Evolutionary conservation across 345 rosid species (phyloP), one percentile per base, ranked within the genome.

Genomic region (Conringia planisiliqua): DNA sequence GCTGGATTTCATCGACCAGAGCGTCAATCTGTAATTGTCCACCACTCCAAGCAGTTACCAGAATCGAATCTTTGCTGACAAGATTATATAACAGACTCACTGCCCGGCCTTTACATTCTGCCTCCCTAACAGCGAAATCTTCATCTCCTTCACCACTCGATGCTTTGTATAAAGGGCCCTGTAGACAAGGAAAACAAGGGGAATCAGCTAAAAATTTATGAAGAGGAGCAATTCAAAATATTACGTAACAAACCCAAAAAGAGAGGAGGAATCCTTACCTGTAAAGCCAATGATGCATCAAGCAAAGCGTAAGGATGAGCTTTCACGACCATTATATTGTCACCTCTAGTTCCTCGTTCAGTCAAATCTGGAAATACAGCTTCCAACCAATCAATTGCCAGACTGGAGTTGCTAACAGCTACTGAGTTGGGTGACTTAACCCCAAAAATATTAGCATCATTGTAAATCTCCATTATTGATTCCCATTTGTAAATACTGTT

Each of bases 1-100:
- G 98, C 83, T 92, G 98, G 72, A 92, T 88, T 86, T 96, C 99
- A 85, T 96, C 98, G 62, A 95, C 97, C 58, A 96, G 79, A 71
- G 97, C 97, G 69, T 92, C 96, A 73, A 96, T 84, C 81, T 96
- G 96, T 83, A 92, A 72, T 60, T 92, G 97, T 46, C 99, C 98
- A 70, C 88, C 90, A 85, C 91, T 90, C 99, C 98, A 92, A 65
- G 97, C 97, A 61, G 94, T 92, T 73, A 92, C 96, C 80, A 96
- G 79, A 78, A 96, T 77, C 9, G 97, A 87, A 77, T 96, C 99
- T 83, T 89, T 96, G 89, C 96, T 82, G 69, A 89, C 87, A 61
- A 87, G 68, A 72, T 87, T 87, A 77, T 90, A 96, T 63, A 92
- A 86, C 74, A 96, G 82, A 82, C 90, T 81, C 72, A 88, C 83